These are phyloP conservation scores for Cercophora sp. DNA, from an alignment of 495 filamentous ascomycete species.

Conservation along the genomic window DNA sequence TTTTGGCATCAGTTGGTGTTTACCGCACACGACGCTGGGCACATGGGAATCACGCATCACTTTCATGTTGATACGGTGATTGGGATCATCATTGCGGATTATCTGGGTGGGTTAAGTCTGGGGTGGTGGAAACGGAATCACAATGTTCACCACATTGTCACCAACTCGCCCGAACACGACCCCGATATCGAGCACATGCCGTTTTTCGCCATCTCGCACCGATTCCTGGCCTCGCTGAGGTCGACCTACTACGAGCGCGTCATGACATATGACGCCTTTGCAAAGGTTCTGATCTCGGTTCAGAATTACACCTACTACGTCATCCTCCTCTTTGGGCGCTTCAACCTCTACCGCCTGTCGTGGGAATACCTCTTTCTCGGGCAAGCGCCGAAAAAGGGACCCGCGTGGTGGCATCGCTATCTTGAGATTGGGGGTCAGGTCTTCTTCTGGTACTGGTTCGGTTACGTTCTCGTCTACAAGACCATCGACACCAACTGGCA, in stretches of 20 bases:
- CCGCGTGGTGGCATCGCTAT: slow-evolving; percentile 85
- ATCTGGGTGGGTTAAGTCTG: slow-evolving; percentile 80
- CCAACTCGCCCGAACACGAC: slow-evolving; percentile 94
- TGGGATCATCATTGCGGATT: slow-evolving; percentile 88
- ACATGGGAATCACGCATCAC: slow-evolving; percentile 94
- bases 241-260: slow-evolving; percentile 87
- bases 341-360: slow-evolving; percentile 84
- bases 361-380: slow-evolving; percentile 77
- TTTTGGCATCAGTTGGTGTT: slow-evolving; percentile 98
- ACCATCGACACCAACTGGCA: slow-evolving; percentile 65
- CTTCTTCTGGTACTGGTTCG: slow-evolving; percentile 95
- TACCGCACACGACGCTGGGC: slow-evolving; percentile 91
- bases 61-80: slow-evolving; percentile 79
- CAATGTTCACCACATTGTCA: slow-evolving; percentile 98
- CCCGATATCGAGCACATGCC: slow-evolving; percentile 97
- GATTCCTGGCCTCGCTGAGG: slow-evolving; percentile 69
- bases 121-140: slow-evolving; percentile 98
- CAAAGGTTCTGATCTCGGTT: slow-evolving; percentile 65
- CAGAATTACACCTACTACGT: slow-evolving; percentile 86
- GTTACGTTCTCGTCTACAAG: slow-evolving; percentile 77
- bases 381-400: slow-evolving; percentile 73
- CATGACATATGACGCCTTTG: slow-evolving; percentile 78
- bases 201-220: slow-evolving; percentile 88
- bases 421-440: slow-evolving; percentile 76
- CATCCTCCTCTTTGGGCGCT: slow-evolving; percentile 79